Evolutionary conservation across 106 monocot genomes (phyloP).

Genomic region (Vanilla planifolia): DNA sequence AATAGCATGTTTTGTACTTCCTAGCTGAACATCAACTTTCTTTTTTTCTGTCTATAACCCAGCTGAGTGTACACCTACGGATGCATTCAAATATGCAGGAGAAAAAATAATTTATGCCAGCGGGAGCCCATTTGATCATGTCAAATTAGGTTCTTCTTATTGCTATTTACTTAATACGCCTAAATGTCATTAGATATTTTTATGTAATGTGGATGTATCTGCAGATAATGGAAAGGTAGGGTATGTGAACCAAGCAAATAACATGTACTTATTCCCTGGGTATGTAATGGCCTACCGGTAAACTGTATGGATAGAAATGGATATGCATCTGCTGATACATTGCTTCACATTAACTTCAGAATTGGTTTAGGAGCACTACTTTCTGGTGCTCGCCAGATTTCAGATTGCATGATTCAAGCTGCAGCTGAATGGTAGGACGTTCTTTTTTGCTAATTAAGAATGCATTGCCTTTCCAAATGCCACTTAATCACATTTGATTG

Average conservation of each 20-base stretch:
- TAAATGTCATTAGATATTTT: background rate
- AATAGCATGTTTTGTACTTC: background rate
- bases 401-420: conserved; percentile 98
- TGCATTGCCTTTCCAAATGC: background rate
- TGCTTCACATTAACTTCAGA: conserved; percentile 37
- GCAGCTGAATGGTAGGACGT: conserved; percentile 80
- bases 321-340: conserved; percentile 2
- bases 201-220: conserved; percentile 11
- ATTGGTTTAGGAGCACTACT: conserved; percentile 97
- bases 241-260: conserved; percentile 95
- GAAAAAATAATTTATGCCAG: conserved; percentile 96
- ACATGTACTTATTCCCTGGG: conserved; percentile 99
- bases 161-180: conserved; percentile 1
- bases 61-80: conserved; percentile 91
- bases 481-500: background rate
- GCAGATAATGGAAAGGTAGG: conserved; percentile 80
- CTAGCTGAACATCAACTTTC: background rate
- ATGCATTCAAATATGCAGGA: conserved; percentile 92
- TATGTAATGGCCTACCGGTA: conserved; percentile 23
- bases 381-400: conserved; percentile 78
- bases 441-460: background rate
- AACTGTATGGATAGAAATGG: background rate
- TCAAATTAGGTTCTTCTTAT: conserved; percentile 52
- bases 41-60: conserved; percentile 9
- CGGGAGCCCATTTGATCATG: conserved; percentile 93